A percentile compares a stretch with the other conserved stretches of the same genome.
Conservation (phyloP, 2,329 filamentous ascomycete genomes). For the Aureobasidium sp. region DNA sequence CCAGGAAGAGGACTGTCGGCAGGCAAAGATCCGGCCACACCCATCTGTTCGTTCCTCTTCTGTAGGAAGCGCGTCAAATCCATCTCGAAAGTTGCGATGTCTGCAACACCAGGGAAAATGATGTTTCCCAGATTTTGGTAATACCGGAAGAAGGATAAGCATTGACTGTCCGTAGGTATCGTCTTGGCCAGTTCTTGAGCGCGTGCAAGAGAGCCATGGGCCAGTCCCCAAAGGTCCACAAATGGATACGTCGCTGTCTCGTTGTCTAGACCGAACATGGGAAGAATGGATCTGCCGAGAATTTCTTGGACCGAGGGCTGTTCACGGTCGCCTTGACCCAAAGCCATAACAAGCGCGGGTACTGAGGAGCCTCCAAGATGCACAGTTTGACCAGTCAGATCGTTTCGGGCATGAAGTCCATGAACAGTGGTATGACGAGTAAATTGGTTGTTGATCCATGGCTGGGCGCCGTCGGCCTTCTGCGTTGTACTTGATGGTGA, state of each 20-base stretch:
- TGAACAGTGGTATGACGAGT: conserved; percentile 37
- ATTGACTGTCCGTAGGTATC: conserved; percentile 50
- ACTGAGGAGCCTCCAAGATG: conserved; percentile 55
- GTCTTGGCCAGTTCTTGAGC: conserved; percentile 51
- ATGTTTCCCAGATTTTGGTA: conserved; percentile 52
- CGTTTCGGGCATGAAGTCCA: conserved; percentile 53
- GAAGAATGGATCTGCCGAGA: conserved; percentile 52
- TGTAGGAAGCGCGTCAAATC: conserved; percentile 47
- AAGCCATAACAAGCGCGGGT: conserved; percentile 49
- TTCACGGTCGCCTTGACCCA: conserved; percentile 36
- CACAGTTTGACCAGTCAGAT: conserved; percentile 50
- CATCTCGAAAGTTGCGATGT: conserved; percentile 46
- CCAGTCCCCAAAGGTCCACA: conserved; percentile 54
- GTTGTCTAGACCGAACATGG: conserved; percentile 55
- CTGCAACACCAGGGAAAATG: conserved; percentile 53
- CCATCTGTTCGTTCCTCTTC: conserved; percentile 37
- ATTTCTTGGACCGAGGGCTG: conserved; percentile 49
- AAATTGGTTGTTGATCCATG: conserved; percentile 11
- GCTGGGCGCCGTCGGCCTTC: background rate
- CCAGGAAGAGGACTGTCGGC: conserved; percentile 26
- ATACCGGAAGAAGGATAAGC: conserved; percentile 48
- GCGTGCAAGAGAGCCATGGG: conserved; percentile 49
- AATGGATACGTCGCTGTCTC: conserved; percentile 58
- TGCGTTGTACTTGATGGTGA: conserved; percentile 12
- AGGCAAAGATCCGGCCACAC: conserved; percentile 1